Conservation (phyloP, 805 yeast genomes). For the Priceomyces medius region DNA sequence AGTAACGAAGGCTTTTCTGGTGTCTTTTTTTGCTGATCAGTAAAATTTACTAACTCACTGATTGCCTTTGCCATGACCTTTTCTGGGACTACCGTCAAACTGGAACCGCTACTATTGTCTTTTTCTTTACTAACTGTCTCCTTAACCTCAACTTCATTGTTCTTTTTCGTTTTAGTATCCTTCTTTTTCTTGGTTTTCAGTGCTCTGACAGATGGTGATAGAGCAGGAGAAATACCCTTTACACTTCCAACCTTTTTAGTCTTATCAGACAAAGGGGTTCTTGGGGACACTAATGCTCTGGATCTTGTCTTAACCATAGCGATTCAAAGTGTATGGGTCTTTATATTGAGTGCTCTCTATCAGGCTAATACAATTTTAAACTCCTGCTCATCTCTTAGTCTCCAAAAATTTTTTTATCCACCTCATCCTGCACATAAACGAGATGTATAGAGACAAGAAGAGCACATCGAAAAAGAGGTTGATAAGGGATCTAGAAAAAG, state of each 20-base stretch:
- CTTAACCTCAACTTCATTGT: conserved; percentile 9
- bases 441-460: background rate
- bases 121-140: conserved; percentile 6
- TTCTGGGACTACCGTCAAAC: conserved; percentile 16
- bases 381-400: background rate
- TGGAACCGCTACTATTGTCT: conserved; percentile 3
- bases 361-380: background rate
- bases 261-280: conserved; percentile 24
- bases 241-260: conserved; percentile 20
- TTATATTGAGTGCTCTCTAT: background rate
- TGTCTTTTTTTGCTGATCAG: conserved; percentile 34
- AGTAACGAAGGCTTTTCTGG: conserved; percentile 48
- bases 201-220: conserved; percentile 23
- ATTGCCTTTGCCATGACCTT: conserved; percentile 49
- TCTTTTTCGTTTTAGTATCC: conserved; percentile 6
- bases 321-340: background rate
- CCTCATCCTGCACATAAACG: background rate
- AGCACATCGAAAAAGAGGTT: background rate
- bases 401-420: background rate
- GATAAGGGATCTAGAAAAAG: background rate
- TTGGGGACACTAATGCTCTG: conserved; percentile 23
- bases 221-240: conserved; percentile 18
- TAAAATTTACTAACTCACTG: conserved; percentile 63
- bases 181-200: conserved; percentile 14
- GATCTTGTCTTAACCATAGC: conserved; percentile 36